Conservation (phyloP, 352 stramenopile species). For the Peronospora tabacina region DNA sequence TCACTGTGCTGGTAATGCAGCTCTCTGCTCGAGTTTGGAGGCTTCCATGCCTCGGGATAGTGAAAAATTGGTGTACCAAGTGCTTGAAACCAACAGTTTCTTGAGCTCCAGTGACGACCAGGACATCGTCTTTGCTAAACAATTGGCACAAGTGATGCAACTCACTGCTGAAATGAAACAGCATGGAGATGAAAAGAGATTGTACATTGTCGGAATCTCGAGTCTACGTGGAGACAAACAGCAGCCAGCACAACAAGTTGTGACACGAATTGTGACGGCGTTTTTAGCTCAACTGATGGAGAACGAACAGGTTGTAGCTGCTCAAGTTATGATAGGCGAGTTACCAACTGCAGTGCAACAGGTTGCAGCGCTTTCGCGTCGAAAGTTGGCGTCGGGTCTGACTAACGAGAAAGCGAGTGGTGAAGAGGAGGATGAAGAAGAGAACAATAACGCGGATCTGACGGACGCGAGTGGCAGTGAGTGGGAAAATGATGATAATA, state of each 20-base stretch:
- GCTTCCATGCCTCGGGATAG: slow-evolving; percentile 1
- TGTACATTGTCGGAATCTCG: slow-evolving; percentile 37
- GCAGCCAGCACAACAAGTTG: slow-evolving; percentile 17
- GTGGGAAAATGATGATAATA: slow-evolving; percentile 19
- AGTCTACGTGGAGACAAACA: slow-evolving; percentile 23
- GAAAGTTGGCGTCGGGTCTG: slow-evolving; percentile 21
- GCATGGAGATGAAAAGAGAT: slow-evolving; percentile 14
- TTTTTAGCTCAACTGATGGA: slow-evolving; percentile 40
- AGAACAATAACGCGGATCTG: slow-evolving; percentile 14
- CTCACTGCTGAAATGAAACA: slow-evolving; percentile 22
- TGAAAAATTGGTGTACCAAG: slow-evolving; percentile 17
- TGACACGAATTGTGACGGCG: slow-evolving; percentile 23
- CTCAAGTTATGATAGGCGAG: slow-evolving; percentile 34
- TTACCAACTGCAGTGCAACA: slow-evolving; percentile 16
- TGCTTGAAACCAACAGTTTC: slow-evolving; percentile 25
- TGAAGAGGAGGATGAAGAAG: slow-evolving; percentile 8
- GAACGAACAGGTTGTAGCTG: slow-evolving; percentile 17
- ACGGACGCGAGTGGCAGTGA: slow-evolving; percentile 20
- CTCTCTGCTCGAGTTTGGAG: slow-evolving; percentile 23
- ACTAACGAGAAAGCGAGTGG: slow-evolving; percentile 10
- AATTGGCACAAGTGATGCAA: slow-evolving; percentile 30
- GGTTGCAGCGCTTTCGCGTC: slow-evolving; percentile 23
- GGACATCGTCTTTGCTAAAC: slow-evolving; percentile 28
- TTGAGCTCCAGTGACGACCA: slow-evolving; percentile 15
- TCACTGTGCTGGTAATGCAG: slow-evolving; percentile 26